Conservation (phyloP, 2,329 filamentous ascomycete genomes). For the Penicillium sp. region DNA sequence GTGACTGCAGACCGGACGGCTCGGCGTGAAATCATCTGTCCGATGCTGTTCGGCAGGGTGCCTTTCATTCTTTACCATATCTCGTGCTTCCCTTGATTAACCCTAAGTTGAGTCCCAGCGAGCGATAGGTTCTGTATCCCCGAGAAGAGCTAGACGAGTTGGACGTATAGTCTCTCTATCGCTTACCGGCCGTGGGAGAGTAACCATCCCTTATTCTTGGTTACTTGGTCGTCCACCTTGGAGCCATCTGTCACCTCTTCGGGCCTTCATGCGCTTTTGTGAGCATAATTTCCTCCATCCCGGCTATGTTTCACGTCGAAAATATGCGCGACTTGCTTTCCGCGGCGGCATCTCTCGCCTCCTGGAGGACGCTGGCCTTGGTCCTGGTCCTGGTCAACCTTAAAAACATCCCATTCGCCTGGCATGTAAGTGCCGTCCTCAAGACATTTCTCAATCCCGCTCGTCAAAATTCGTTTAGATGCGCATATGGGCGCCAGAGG, state of each 20-base stretch:
- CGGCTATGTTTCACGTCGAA: slow-evolving; percentile 18
- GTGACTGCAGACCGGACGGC: too few relatives aligned
- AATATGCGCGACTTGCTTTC: slow-evolving; percentile 25
- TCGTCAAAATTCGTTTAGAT: background rate
- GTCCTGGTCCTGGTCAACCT: slow-evolving; percentile 38
- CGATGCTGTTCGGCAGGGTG: too few relatives aligned
- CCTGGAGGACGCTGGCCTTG: slow-evolving; percentile 38
- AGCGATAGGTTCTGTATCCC: too few relatives aligned
- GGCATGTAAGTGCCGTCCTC: slow-evolving; percentile 37
- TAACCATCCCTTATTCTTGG: background rate
- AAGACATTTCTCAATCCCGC: background rate
- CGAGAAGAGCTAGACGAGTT: too few relatives aligned
- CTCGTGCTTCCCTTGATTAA: too few relatives aligned
- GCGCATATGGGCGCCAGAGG: background rate
- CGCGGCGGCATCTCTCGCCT: slow-evolving; percentile 22
- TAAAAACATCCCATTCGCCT: slow-evolving; percentile 39
- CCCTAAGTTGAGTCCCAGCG: too few relatives aligned
- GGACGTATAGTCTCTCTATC: too few relatives aligned
- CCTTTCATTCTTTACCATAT: too few relatives aligned
- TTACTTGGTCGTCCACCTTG: background rate
- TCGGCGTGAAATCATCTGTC: too few relatives aligned
- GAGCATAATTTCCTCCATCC: slow-evolving; percentile 12
- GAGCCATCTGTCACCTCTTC: background rate
- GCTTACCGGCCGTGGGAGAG: too few relatives aligned
- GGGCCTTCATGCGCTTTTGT: background rate